Evolutionary conservation across 805 yeast genomes (phyloP), one percentile per base, ranked within the genome.

Genomic region (Candida gorgasii): DNA sequence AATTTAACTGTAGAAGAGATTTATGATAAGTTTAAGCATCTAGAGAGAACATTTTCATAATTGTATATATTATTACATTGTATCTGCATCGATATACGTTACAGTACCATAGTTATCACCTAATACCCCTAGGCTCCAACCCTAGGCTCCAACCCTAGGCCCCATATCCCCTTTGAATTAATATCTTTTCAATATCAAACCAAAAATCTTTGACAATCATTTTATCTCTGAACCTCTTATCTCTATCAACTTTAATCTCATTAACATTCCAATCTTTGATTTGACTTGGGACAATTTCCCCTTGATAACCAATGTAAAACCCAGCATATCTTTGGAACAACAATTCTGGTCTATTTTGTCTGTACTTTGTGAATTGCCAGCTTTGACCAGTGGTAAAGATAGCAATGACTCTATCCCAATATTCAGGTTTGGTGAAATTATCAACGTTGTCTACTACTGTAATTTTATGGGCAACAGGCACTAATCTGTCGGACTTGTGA

Each of bases 371-470:
- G 67, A 93, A 88, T 67, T 93, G 99, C 99, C 99, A 93, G 42
- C 83, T 74, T 67, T 93, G 99, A 9, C 99, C 99, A 8, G 97
- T 92, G 13, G 97, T 92, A 68, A 93, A 84, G 28, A 93, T 86
- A 0, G 96, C 97, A 37, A 92, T 87, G 1, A 93, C 97, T 45
- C 99, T 78, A 58, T 89, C 95, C 99, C 99, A 93, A 65, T 93
- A 89, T 61, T 93, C 98, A 3, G 96, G 95, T 60, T 90, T 92
- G 17, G 86, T 83, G 52, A 71, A 70, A 65, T 82, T 78, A 41
- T 89, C 95, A 4, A 89, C 89, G 43, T 87, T 86, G 59, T 88
- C 95, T 23, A 90, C 97, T 42, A 93, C 85, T 52, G 89, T 73
- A 54, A 87, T 84, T 34, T 80, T 76, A 39, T 82, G 71, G 16